Percentiles rank a stretch among this genome's conserved stretches.
Conservation (phyloP, 1,139 yeast genomes). For the Candida freyschussii region DNA sequence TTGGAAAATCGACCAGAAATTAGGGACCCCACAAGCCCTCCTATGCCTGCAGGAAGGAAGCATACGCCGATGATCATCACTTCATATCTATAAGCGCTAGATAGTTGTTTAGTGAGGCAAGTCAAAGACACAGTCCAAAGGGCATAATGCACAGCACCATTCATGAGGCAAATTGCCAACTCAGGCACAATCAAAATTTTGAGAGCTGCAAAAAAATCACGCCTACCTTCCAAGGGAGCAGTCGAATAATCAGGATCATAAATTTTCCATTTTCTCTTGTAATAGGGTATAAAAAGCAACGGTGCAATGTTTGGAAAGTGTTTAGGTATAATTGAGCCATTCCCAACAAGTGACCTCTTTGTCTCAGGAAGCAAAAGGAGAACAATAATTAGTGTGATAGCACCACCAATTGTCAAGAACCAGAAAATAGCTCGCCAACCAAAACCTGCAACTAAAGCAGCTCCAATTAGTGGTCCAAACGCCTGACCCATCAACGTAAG, state of each 20-base stretch:
- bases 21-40: constrained; percentile 50
- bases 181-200: constrained; percentile 36
- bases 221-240: constrained; percentile 26
- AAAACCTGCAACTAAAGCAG: constrained; percentile 52
- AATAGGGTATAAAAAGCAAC: constrained; percentile 26
- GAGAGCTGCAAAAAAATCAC: constrained; percentile 43
- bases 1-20: constrained; percentile 45
- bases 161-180: constrained; percentile 36
- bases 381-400: constrained; percentile 35
- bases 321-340: constrained; percentile 50
- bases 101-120: constrained; percentile 51
- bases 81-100: constrained; percentile 42
- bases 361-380: constrained; percentile 64
- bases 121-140: constrained; percentile 70
- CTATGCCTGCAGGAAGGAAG: constrained; percentile 56
- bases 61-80: constrained; percentile 59
- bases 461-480: constrained; percentile 73
- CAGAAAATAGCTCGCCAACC: constrained; percentile 77
- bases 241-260: constrained; percentile 30
- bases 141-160: constrained; percentile 59
- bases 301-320: constrained; percentile 40
- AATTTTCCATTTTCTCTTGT: constrained; percentile 26
- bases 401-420: constrained; percentile 62
- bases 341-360: constrained; percentile 61
- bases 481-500: constrained; percentile 69